phyloP scores from a whole-genome alignment of 257 asterid species.

The Solanum piurae region DNA sequence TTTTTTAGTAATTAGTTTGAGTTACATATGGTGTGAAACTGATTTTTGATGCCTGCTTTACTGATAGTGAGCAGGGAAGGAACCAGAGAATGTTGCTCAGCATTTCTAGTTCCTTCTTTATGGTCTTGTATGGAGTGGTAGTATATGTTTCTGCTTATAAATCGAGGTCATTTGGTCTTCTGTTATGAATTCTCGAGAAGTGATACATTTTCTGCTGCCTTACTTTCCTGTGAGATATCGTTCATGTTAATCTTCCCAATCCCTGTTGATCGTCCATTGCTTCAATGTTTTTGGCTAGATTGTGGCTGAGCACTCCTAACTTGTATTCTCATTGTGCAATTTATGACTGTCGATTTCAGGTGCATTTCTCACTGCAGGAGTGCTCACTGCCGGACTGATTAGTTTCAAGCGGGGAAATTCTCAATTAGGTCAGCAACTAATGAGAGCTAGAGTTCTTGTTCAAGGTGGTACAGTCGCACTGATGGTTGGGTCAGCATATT shows the following conservation, averaged over 20 bases:
- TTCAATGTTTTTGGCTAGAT: not conserved
- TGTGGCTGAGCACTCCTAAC: not conserved
- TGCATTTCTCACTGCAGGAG: constrained; percentile 89
- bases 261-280: not conserved
- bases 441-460: constrained; percentile 98
- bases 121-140: not conserved
- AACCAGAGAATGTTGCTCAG: not conserved
- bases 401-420: constrained; percentile 87
- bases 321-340: not conserved
- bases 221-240: not conserved
- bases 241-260: not conserved
- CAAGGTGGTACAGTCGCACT: constrained; percentile 95
- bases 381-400: constrained; percentile 78
- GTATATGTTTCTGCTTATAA: not conserved
- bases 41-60: not conserved
- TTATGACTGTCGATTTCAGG: constrained; percentile 29
- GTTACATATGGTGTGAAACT: not conserved
- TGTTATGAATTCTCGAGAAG: not conserved
- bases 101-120: not conserved
- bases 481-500: constrained; percentile 94
- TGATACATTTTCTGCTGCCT: not conserved
- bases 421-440: constrained; percentile 76
- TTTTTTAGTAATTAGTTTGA: not conserved
- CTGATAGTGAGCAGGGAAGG: not conserved
- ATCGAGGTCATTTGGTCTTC: not conserved